Evolutionary conservation across 768 basidiomycete genomes (phyloP), one percentile per base, ranked within the genome.

Genomic region (Suillus clintonianus): DNA sequence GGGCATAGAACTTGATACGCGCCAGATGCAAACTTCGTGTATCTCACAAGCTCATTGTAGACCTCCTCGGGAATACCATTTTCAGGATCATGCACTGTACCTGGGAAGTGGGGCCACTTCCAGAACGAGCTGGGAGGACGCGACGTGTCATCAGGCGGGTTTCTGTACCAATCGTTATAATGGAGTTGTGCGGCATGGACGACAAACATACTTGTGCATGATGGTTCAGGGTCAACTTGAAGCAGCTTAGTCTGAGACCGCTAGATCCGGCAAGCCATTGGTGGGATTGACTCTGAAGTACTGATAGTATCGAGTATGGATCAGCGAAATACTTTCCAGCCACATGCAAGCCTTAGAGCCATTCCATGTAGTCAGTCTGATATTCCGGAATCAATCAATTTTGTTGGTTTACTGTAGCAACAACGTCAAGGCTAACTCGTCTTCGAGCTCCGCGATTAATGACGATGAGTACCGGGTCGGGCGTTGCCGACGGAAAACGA

Each of bases 11-110:
- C 59, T 59, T 82, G 82, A 65, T 85, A 85, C 19, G 78, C 78
- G 2, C 82, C 82, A 7, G 83, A 85, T 7, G 85, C 79, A 66
- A 84, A 86, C 67, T 82, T 83, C 1, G 80, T 76, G 66, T 81
- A 84, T 15, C 73, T 76, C 62, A 78, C 79, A 39, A 85, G 76
- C 54, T 83, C 71, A 50, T 79, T 69, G 62, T 82, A 85, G 1
- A 77, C 72, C 22, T 68, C 59, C 32, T 77, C 72, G 53, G 76
- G 70, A 47, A 83, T 75, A 4, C 77, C 79, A 7, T 53, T 63
- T 17, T 62, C 51, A 15, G 67, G 63, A 37, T 76, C 74, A 36
- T 65, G 59, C 32, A 64, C 50, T 5, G 50, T 59, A 22, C 62
- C 69, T 37, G 75, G 74, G 48, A 75, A 71, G 51, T 41, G 68